Percentiles rank a stretch among this genome's conserved stretches.
Evolutionary conservation across 2,329 filamentous ascomycete species (phyloP).

Genomic region (Furcasterigmium sp.): DNA sequence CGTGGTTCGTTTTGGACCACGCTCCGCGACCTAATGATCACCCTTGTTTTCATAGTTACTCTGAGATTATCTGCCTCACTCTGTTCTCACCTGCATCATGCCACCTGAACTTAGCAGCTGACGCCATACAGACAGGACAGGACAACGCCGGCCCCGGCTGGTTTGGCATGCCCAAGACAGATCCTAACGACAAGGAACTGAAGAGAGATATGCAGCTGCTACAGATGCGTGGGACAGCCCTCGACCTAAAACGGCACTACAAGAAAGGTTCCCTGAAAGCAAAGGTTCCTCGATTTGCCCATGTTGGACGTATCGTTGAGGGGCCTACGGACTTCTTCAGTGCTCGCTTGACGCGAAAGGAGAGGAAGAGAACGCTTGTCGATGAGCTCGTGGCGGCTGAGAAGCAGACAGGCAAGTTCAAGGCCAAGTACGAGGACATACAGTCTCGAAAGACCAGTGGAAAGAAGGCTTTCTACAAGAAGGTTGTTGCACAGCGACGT

Average conservation of each 20-base stretch:
- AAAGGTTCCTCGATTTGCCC: slow-evolving; percentile 74
- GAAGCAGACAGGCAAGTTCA: slow-evolving; percentile 65
- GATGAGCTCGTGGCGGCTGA: slow-evolving; percentile 75
- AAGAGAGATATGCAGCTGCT: slow-evolving; percentile 87
- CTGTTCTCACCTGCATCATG: slow-evolving; percentile 13
- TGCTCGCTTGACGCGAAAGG: slow-evolving; percentile 75
- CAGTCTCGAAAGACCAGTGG: slow-evolving; percentile 79
- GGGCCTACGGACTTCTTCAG: slow-evolving; percentile 85
- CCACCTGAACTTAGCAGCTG: background rate
- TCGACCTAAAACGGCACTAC: slow-evolving; percentile 87
- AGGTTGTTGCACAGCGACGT: slow-evolving; percentile 48
- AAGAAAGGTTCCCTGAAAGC: slow-evolving; percentile 76
- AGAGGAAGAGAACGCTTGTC: slow-evolving; percentile 80
- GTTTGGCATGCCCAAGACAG: slow-evolving; percentile 83
- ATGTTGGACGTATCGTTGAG: slow-evolving; percentile 83
- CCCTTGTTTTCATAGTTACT: slow-evolving; percentile 64
- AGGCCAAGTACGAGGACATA: slow-evolving; percentile 81
- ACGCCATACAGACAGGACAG: slow-evolving; percentile 11
- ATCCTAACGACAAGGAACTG: slow-evolving; percentile 75
- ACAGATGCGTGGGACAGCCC: slow-evolving; percentile 72
- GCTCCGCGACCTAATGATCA: slow-evolving; percentile 52
- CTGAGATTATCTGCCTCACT: slow-evolving; percentile 42
- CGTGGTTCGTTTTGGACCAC: slow-evolving; percentile 34
- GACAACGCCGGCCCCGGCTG: slow-evolving; percentile 72
- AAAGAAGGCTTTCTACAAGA: slow-evolving; percentile 86